Percentiles rank a stretch among this genome's conserved stretches.
Conservation (phyloP, 2,329 filamentous ascomycete genomes). For the Coniochaeta sp. region DNA sequence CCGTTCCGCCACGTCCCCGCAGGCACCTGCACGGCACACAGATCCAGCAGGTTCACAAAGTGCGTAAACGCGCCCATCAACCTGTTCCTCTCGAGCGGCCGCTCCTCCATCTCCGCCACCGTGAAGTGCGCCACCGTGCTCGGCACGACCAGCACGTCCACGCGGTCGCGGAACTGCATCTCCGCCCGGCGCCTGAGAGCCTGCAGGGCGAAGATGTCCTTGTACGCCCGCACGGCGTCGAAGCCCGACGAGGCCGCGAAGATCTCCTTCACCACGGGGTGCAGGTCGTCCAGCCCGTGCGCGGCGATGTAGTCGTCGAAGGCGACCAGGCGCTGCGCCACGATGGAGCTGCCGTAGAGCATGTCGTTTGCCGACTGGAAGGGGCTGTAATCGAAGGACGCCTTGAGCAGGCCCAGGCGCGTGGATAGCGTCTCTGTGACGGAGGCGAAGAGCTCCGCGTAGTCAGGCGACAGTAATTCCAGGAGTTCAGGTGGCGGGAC, state of each 20-base stretch:
- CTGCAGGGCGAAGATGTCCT: conserved; percentile 12
- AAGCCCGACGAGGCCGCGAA: not conserved
- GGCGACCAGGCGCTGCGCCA: conserved; percentile 3
- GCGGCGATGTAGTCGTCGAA: conserved; percentile 1
- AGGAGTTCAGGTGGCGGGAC: conserved; percentile 36
- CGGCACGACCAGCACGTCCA: conserved; percentile 3
- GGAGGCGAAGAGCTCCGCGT: not conserved
- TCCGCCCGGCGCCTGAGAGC: not conserved
- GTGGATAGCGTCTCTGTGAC: not conserved
- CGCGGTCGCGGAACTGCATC: not conserved
- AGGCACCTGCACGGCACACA: conserved; percentile 2
- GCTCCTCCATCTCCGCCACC: conserved; percentile 2
- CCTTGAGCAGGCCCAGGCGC: not conserved
- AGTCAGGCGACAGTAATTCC: conserved; percentile 12
- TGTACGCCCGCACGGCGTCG: conserved; percentile 20
- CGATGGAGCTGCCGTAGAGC: conserved; percentile 5
- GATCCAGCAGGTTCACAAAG: conserved; percentile 4
- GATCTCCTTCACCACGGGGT: conserved; percentile 1
- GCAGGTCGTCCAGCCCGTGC: conserved; percentile 1
- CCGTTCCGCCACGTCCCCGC: conserved; percentile 1
- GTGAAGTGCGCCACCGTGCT: conserved; percentile 2
- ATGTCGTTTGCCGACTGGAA: conserved; percentile 3
- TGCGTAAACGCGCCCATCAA: conserved; percentile 2
- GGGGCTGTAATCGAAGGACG: not conserved
- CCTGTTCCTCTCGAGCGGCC: not conserved